Percentiles rank a stretch among this genome's conserved stretches.
These are phyloP conservation scores for Suhomyces atakaporum DNA, from an alignment of 1,139 yeast genomes.

Conservation along the genomic window DNA sequence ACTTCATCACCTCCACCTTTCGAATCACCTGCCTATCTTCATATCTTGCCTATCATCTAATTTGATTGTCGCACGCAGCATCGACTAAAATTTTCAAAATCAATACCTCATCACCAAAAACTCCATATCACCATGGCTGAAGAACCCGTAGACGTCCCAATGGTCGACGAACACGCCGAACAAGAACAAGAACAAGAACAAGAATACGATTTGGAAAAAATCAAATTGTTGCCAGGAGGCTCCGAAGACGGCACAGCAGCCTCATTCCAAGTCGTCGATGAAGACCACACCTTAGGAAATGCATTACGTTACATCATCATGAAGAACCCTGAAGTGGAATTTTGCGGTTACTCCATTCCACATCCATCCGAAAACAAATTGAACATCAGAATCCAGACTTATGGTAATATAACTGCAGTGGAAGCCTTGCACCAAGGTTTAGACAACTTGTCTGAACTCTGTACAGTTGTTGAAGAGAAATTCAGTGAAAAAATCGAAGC, in stretches of 20 bases:
- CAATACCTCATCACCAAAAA: conserved; percentile 5
- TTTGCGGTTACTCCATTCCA: conserved; percentile 98
- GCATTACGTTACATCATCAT: conserved; percentile 90
- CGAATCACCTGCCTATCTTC: no score
- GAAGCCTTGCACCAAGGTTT: conserved; percentile 93
- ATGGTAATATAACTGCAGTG: conserved; percentile 83
- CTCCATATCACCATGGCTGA: conserved; percentile 21
- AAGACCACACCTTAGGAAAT: conserved; percentile 95
- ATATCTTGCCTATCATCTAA: no score
- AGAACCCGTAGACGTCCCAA: conserved; percentile 26
- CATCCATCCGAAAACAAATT: conserved; percentile 94
- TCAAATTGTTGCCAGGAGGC: conserved; percentile 78
- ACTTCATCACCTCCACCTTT: no score
- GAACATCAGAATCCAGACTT: conserved; percentile 91
- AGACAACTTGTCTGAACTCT: conserved; percentile 78
- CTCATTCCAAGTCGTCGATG: conserved; percentile 87
- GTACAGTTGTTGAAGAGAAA: conserved; percentile 78
- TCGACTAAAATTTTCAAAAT: conserved; percentile 13
- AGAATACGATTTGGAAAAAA: conserved; percentile 52
- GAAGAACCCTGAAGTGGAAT: conserved; percentile 97
- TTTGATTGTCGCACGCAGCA: conserved; percentile 9
- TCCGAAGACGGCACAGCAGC: conserved; percentile 95
- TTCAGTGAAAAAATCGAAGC: conserved; percentile 66
- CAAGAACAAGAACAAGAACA: conserved; percentile 32
- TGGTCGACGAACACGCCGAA: conserved; percentile 23